Conservation (phyloP, 208 protist genomes). For the Novymonas esmeraldas region DNA sequence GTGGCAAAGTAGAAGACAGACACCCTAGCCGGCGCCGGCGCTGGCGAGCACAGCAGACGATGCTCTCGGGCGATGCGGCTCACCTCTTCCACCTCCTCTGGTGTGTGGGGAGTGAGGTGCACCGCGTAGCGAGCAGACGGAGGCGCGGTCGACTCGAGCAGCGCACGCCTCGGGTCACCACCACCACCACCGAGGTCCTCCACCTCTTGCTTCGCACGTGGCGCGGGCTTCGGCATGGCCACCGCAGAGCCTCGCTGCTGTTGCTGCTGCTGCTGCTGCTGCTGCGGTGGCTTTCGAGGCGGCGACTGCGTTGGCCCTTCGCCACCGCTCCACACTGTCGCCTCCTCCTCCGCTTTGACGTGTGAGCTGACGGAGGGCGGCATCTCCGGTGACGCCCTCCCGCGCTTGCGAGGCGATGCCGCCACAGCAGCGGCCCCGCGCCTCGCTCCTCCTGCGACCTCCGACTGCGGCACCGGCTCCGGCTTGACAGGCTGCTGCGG, state of each 20-base stretch:
- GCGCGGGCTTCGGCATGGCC: neutral
- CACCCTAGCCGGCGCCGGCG: conserved; percentile 1
- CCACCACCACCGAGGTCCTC: neutral
- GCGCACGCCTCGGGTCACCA: neutral
- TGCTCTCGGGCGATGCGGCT: conserved; percentile 17
- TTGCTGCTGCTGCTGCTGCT: too few species aligned
- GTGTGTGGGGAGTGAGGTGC: conserved; percentile 15
- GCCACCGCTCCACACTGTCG: too few species aligned
- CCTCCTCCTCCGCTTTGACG: too few species aligned
- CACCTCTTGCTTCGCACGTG: neutral
- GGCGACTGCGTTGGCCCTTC: neutral
- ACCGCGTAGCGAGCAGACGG: conserved; percentile 25
- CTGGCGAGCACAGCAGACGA: conserved; percentile 9
- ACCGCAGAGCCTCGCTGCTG: neutral
- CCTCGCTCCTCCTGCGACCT: neutral
- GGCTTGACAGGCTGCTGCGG: neutral
- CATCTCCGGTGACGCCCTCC: neutral
- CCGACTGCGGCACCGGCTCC: neutral
- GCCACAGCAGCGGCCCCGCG: neutral
- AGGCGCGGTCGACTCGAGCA: neutral
- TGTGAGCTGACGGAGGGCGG: neutral
- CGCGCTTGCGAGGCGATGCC: neutral
- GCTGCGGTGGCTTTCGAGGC: neutral
- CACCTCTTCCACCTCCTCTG: conserved; percentile 28
- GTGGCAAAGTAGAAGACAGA: conserved; percentile 29